These are phyloP conservation scores for Stromatinia cepivora DNA, from an alignment of 2,329 filamentous ascomycete species.

Conservation along the genomic window DNA sequence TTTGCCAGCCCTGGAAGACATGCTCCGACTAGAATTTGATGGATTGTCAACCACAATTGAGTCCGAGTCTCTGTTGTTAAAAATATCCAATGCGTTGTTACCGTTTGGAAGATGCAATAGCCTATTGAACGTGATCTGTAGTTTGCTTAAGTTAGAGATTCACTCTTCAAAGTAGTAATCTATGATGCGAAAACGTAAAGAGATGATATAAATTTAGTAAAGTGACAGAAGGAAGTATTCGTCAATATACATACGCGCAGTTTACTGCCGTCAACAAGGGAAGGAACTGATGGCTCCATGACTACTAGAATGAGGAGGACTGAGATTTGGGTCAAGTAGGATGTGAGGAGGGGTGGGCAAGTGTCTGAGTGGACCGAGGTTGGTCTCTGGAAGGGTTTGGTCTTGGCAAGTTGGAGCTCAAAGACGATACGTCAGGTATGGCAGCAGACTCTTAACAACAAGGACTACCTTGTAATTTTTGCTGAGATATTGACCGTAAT, in stretches of 20 bases:
- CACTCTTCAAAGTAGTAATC: neutral
- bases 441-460: neutral
- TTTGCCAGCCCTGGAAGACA: slow-evolving; percentile 30
- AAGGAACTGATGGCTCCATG: neutral
- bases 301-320: neutral
- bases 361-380: neutral
- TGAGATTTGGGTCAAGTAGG: neutral
- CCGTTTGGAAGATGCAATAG: slow-evolving; percentile 50
- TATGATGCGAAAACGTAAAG: neutral
- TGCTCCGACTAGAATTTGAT: slow-evolving; percentile 25
- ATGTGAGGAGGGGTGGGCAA: neutral
- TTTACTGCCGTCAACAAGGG: neutral
- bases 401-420: neutral
- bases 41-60: slow-evolving; percentile 23
- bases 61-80: slow-evolving; percentile 38
- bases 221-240: neutral
- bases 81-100: slow-evolving; percentile 46
- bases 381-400: too few relatives aligned
- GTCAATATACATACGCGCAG: slow-evolving; percentile 7
- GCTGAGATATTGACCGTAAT: neutral
- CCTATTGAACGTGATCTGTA: slow-evolving; percentile 48
- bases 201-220: neutral
- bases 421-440: neutral
- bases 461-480: slow-evolving; percentile 1
- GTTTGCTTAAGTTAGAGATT: neutral